Percentiles rank a stretch among this genome's conserved stretches.
Conservation (phyloP, 176 grass and related monocot genomes). For the Bromus sterilis region DNA sequence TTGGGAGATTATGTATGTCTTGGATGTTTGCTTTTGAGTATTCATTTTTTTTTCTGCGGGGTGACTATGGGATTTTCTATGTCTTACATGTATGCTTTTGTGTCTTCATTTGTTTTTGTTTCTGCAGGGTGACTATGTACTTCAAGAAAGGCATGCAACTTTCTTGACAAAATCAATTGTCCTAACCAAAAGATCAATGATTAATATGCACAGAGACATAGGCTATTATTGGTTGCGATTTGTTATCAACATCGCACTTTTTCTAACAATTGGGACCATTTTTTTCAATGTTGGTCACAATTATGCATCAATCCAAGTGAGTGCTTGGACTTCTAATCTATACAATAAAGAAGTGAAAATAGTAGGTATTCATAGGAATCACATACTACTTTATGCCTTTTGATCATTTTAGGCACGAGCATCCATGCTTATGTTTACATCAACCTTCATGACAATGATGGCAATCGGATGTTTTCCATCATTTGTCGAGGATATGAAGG, state of each 20-base stretch:
- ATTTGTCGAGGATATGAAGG: slow-evolving; percentile 73
- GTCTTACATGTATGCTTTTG: background rate
- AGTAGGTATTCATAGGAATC: background rate
- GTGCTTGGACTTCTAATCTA: background rate
- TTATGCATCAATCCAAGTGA: slow-evolving; percentile 55
- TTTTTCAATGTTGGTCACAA: slow-evolving; percentile 28
- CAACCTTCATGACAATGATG: slow-evolving; percentile 49
- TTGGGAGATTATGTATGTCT: background rate
- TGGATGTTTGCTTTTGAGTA: background rate
- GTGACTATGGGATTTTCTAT: background rate
- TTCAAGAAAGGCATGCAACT: slow-evolving; percentile 13
- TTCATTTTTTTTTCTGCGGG: background rate
- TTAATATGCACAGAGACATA: slow-evolving; percentile 48
- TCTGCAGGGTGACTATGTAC: background rate
- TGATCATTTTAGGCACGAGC: slow-evolving; percentile 25
- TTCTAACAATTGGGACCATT: slow-evolving; percentile 48
- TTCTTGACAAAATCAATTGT: slow-evolving; percentile 32
- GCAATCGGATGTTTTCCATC: slow-evolving; percentile 55
- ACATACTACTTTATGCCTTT: too few species aligned
- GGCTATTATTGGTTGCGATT: slow-evolving; percentile 64
- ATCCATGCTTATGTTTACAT: slow-evolving; percentile 57
- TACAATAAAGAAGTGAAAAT: background rate
- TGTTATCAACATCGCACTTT: slow-evolving; percentile 29
- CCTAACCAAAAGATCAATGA: slow-evolving; percentile 40
- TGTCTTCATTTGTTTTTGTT: background rate